These are phyloP conservation scores for Termitomyces sp. DNA, from an alignment of 768 basidiomycete genomes.

Conservation along the genomic window DNA sequence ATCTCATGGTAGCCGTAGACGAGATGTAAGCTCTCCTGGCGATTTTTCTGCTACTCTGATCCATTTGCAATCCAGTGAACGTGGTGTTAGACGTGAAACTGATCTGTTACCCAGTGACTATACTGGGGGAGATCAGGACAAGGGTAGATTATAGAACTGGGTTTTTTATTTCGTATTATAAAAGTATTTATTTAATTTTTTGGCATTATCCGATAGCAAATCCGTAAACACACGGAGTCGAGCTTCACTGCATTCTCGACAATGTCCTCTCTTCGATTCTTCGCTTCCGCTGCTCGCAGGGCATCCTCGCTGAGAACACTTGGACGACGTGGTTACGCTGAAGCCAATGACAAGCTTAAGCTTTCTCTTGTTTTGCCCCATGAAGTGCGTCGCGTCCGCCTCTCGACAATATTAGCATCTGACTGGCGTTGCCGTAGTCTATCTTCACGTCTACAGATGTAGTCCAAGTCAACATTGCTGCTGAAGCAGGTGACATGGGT, in stretches of 20 bases:
- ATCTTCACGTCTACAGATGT: conserved; percentile 90
- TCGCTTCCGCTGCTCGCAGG: conserved; percentile 58
- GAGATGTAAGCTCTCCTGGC: conserved; percentile 66
- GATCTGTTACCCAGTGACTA: conserved; percentile 62
- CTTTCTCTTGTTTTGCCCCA: conserved; percentile 94
- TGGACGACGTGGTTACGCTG: conserved; percentile 85
- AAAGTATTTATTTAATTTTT: conserved; percentile 2
- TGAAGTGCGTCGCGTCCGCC: conserved; percentile 50
- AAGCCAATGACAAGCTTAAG: conserved; percentile 84
- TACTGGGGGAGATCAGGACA: conserved; percentile 38
- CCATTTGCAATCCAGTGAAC: conserved; percentile 40
- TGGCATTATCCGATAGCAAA: conserved; percentile 20
- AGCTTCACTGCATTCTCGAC: conserved; percentile 21
- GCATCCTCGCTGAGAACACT: conserved; percentile 42
- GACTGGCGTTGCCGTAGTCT: conserved; percentile 42
- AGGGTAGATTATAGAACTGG: conserved; percentile 30
- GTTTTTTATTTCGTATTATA: not conserved
- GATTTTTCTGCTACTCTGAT: not conserved
- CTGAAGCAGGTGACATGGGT: conserved; percentile 97
- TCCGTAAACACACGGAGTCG: conserved; percentile 37
- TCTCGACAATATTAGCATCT: not conserved
- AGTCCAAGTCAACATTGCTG: conserved; percentile 91
- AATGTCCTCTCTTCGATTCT: conserved; percentile 75
- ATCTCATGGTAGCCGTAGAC: conserved; percentile 83
- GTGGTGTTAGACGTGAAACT: conserved; percentile 55